These are phyloP conservation scores for Penicillium sp. DNA, from an alignment of 2,329 filamentous ascomycete genomes.

Conservation along the genomic window DNA sequence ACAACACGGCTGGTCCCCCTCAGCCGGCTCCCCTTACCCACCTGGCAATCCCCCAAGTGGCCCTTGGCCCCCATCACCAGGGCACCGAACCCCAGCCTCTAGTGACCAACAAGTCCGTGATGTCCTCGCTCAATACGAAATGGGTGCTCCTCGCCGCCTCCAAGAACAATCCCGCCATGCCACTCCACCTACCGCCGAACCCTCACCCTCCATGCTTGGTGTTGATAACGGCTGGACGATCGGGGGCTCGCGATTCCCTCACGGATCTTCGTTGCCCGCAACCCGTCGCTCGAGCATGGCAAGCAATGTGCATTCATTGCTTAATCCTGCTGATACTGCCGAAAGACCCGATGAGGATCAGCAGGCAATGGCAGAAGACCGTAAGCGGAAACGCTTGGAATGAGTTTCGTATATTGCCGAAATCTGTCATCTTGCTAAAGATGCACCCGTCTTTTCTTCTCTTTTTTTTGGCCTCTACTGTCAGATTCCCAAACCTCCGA, in stretches of 20 bases:
- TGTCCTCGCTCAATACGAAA: slow-evolving; percentile 64
- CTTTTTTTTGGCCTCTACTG: not conserved
- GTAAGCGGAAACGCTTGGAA: slow-evolving; percentile 60
- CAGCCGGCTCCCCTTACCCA: slow-evolving; percentile 60
- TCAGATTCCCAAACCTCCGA: slow-evolving; percentile 1
- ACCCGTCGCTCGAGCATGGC: slow-evolving; percentile 70
- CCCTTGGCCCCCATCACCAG: slow-evolving; percentile 67
- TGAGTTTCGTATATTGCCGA: slow-evolving; percentile 29
- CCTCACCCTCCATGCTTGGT: slow-evolving; percentile 50
- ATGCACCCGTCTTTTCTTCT: not conserved
- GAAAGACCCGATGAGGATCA: slow-evolving; percentile 66
- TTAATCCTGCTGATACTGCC: slow-evolving; percentile 67
- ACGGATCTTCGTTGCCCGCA: slow-evolving; percentile 53
- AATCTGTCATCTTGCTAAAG: not conserved
- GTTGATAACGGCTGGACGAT: slow-evolving; percentile 58
- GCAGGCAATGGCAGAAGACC: slow-evolving; percentile 53
- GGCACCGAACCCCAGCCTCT: slow-evolving; percentile 48
- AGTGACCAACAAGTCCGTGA: slow-evolving; percentile 64
- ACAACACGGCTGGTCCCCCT: slow-evolving; percentile 71
- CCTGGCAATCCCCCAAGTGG: slow-evolving; percentile 65
- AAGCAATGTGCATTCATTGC: slow-evolving; percentile 64
- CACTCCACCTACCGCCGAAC: slow-evolving; percentile 54
- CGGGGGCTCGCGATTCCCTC: slow-evolving; percentile 46
- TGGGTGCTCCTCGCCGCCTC: slow-evolving; percentile 54
- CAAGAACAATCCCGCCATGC: slow-evolving; percentile 51